Conservation (phyloP, 257 asterid genomes). For the Mitragyna speciosa region DNA sequence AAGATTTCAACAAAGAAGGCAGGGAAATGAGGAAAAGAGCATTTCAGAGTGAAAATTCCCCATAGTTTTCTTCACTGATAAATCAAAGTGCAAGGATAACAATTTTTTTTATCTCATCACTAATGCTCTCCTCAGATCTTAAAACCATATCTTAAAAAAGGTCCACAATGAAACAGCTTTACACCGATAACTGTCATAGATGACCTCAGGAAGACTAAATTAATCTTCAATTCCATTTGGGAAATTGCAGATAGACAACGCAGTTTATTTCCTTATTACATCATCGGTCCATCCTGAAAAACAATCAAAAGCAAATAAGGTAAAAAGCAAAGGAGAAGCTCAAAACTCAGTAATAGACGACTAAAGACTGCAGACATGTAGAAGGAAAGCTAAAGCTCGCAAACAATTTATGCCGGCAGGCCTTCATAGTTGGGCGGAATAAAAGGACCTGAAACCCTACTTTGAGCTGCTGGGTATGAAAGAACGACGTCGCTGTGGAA, state of each 20-base stretch:
- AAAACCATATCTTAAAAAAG: background rate
- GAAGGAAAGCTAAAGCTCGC: background rate
- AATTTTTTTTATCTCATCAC: constrained; percentile 42
- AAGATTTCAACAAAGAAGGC: background rate
- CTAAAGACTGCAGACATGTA: background rate
- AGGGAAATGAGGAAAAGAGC: constrained; percentile 9
- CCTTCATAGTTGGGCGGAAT: background rate
- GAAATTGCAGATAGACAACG: constrained; percentile 70
- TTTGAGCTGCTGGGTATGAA: too few relatives aligned
- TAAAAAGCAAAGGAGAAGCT: background rate
- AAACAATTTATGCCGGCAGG: background rate
- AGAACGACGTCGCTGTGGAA: background rate
- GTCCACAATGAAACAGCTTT: background rate
- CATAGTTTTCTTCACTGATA: constrained; percentile 64
- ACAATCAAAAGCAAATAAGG: background rate
- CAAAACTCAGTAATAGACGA: background rate
- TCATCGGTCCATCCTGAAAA: constrained; percentile 35
- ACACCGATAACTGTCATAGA: too few relatives aligned
- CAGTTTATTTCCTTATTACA: constrained; percentile 41
- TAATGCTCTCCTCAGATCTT: constrained; percentile 31
- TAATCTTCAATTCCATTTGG: constrained; percentile 45
- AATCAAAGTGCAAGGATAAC: constrained; percentile 93
- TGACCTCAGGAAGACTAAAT: constrained; percentile 40
- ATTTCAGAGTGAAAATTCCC: constrained; percentile 69
- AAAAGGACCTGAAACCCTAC: background rate